Conservation (phyloP, 345 rosid species). For the Barbarea vulgaris region DNA sequence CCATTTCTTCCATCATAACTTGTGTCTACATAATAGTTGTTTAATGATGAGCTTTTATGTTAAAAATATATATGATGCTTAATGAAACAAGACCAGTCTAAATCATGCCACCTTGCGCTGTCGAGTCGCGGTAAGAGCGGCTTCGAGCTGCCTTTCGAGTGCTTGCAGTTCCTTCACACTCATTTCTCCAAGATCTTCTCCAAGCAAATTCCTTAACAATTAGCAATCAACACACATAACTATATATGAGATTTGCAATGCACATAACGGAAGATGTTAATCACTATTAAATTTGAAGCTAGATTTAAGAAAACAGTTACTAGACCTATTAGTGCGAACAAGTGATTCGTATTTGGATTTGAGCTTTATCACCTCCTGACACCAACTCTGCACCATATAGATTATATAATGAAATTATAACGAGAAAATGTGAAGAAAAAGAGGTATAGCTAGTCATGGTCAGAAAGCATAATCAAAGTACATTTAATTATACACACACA, state of each 20-base stretch:
- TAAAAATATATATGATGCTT: background rate
- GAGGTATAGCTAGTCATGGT: background rate
- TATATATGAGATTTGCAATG: background rate
- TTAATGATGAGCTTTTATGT: background rate
- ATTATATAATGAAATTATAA: conserved; percentile 8
- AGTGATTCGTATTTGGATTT: conserved; percentile 81
- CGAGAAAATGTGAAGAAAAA: background rate
- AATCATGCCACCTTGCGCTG: conserved; percentile 65
- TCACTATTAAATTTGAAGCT: background rate
- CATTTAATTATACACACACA: background rate
- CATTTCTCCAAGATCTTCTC: conserved; percentile 83
- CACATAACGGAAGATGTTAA: background rate
- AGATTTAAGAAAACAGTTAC: background rate
- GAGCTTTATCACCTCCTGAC: conserved; percentile 71
- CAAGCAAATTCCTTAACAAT: conserved; percentile 70
- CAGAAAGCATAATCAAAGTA: background rate
- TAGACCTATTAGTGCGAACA: conserved; percentile 80
- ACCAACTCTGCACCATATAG: conserved; percentile 60
- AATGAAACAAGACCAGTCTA: conserved; percentile 24
- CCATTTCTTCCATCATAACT: conserved; percentile 83
- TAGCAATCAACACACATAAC: conserved; percentile 23
- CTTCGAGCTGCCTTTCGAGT: conserved; percentile 85
- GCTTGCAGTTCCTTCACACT: conserved; percentile 69
- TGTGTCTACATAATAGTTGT: conserved; percentile 51
- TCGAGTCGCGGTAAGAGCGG: conserved; percentile 70